A percentile compares a stretch with the other conserved stretches of the same genome.
Evolutionary conservation across 306 rosid genomes (phyloP).

Genomic region (Carpinus fangiana): DNA sequence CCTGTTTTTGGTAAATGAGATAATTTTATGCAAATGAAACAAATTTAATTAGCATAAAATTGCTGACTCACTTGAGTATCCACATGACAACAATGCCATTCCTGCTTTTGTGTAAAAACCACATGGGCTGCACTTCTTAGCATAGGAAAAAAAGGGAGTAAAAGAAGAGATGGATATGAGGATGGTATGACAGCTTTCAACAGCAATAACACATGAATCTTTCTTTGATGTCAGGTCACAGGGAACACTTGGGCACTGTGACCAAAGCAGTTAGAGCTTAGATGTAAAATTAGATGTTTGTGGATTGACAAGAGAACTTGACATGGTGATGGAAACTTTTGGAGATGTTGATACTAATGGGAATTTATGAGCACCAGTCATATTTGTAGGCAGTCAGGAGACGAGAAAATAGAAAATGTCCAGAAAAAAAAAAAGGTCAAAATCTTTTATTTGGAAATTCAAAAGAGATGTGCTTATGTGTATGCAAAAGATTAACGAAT

Average conservation of each 20-base stretch:
- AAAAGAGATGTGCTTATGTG: too few relatives aligned
- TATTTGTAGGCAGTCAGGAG: background rate
- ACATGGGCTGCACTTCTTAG: background rate
- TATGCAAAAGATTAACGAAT: background rate
- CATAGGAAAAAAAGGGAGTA: background rate
- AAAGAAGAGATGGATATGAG: background rate
- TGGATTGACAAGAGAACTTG: background rate
- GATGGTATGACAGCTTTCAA: background rate
- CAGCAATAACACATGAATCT: background rate
- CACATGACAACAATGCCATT: background rate
- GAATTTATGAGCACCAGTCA: background rate
- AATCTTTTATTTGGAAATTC: background rate
- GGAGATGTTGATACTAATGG: background rate
- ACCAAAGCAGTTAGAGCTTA: background rate
- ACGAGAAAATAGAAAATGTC: background rate
- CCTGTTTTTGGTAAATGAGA: background rate
- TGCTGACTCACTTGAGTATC: background rate
- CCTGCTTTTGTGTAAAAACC: background rate
- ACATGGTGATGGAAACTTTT: background rate
- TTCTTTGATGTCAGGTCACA: background rate
- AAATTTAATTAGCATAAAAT: background rate
- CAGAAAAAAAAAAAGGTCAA: background rate
- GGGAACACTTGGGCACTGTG: background rate
- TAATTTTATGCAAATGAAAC: background rate
- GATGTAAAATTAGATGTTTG: slow-evolving; percentile 4